Evolutionary conservation across 352 stramenopile species (phyloP).

Genomic region (Plasmopara muralis): DNA sequence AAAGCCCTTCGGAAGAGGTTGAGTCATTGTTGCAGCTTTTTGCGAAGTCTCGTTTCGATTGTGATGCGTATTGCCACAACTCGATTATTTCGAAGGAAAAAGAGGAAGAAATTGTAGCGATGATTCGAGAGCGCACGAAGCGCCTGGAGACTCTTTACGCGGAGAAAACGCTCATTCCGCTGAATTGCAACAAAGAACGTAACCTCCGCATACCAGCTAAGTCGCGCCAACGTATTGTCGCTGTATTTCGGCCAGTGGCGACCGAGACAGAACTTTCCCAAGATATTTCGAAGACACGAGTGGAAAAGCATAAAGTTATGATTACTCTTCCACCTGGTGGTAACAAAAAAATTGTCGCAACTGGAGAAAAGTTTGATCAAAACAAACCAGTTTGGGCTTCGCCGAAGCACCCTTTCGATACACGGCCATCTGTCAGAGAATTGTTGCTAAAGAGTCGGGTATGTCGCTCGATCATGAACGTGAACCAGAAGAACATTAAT

Average conservation of each 20-base stretch:
- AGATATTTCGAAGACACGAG: slow-evolving; percentile 52
- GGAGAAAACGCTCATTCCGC: slow-evolving; percentile 61
- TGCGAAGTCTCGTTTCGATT: slow-evolving; percentile 54
- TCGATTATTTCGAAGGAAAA: slow-evolving; percentile 52
- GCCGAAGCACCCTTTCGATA: slow-evolving; percentile 80
- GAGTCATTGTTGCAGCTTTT: slow-evolving; percentile 59
- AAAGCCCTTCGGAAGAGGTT: slow-evolving; percentile 37
- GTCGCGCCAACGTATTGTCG: slow-evolving; percentile 67
- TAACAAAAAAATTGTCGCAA: slow-evolving; percentile 75
- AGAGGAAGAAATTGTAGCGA: slow-evolving; percentile 70
- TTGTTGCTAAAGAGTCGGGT: slow-evolving; percentile 80
- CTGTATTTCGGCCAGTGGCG: slow-evolving; percentile 57
- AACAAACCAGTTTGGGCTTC: slow-evolving; percentile 55
- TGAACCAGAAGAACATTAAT: slow-evolving; percentile 91
- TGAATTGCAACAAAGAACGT: slow-evolving; percentile 63
- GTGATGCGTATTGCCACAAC: slow-evolving; percentile 67
- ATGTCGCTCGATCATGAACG: slow-evolving; percentile 82
- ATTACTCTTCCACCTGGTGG: slow-evolving; percentile 79
- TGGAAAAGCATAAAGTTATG: slow-evolving; percentile 86
- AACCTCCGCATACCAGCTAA: slow-evolving; percentile 79
- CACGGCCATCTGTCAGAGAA: slow-evolving; percentile 67
- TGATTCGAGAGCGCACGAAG: slow-evolving; percentile 68
- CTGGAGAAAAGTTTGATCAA: slow-evolving; percentile 50
- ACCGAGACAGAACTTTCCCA: slow-evolving; percentile 27
- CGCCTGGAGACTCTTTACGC: slow-evolving; percentile 57